Evolutionary conservation across 768 basidiomycete genomes (phyloP).

Genomic region (Polyporus arcularius): DNA sequence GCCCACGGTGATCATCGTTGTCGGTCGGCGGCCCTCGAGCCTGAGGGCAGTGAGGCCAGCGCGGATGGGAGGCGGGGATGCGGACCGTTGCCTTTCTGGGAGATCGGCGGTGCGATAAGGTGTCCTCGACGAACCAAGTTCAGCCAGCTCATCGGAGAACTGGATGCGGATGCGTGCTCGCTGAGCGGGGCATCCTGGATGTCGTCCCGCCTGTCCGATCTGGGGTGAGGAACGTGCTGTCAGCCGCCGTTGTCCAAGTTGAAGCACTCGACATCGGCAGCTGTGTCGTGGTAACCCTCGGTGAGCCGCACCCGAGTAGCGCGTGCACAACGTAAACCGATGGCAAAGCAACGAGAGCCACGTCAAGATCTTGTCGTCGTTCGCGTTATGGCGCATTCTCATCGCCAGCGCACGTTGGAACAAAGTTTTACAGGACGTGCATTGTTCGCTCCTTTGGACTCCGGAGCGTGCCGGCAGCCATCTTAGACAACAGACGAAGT

Average conservation of each 20-base stretch:
- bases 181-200: background rate
- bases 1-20: too few species aligned
- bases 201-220: conserved; percentile 16
- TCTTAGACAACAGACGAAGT: background rate
- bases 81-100: conserved; percentile 16
- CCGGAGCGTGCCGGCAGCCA: background rate
- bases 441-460: background rate
- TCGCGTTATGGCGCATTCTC: too few species aligned
- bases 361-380: background rate
- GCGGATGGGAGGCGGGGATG: conserved; percentile 1
- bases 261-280: background rate
- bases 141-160: background rate
- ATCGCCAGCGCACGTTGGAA: background rate
- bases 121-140: background rate
- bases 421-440: background rate
- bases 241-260: background rate
- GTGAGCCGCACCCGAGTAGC: background rate
- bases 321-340: background rate
- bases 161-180: background rate
- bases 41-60: too few species aligned
- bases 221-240: background rate
- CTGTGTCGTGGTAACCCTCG: background rate
- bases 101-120: conserved; percentile 13
- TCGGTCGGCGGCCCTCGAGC: too few species aligned
- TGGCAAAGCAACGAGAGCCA: background rate